Percentiles rank a stretch among this genome's conserved stretches.
Conservation (phyloP, 331 rosid species). For the Telfairia occidentalis region DNA sequence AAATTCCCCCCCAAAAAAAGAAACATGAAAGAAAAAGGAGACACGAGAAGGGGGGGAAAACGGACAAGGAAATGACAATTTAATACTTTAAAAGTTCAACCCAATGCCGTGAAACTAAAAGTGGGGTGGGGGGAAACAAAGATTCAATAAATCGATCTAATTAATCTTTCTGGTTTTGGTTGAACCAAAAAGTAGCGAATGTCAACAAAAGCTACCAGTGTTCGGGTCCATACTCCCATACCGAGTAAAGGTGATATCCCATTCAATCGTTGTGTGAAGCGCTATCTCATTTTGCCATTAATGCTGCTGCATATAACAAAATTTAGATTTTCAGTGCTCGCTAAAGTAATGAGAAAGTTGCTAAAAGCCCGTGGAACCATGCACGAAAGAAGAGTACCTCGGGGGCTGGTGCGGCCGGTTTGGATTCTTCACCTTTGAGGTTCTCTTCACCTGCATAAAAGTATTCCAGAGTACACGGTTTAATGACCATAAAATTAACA, state of each 20-base stretch:
- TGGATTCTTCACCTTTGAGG: slow-evolving; percentile 30
- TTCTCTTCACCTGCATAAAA: slow-evolving; percentile 64
- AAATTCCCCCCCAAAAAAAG: background rate
- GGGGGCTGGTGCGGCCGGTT: slow-evolving; percentile 20
- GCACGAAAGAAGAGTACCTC: background rate
- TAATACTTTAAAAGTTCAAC: slow-evolving; percentile 3
- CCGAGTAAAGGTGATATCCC: background rate
- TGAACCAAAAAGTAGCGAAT: background rate
- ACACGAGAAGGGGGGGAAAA: no score
- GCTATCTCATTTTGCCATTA: background rate
- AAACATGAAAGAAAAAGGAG: background rate
- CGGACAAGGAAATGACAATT: background rate
- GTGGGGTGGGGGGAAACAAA: background rate
- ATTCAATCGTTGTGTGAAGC: background rate
- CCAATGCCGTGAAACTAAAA: background rate
- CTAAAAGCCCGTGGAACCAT: no score
- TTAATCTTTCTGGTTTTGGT: background rate
- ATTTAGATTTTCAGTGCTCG: background rate
- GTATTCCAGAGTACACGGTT: background rate
- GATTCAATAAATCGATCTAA: slow-evolving; percentile 8
- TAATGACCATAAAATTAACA: background rate
- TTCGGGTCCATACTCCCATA: background rate
- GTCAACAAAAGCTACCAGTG: background rate
- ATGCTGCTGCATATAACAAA: background rate
- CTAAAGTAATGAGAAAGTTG: background rate